Percentiles rank a stretch among this genome's conserved stretches.
Evolutionary conservation across 2,329 filamentous ascomycete species (phyloP).

Genomic region (Beauveria sp.): DNA sequence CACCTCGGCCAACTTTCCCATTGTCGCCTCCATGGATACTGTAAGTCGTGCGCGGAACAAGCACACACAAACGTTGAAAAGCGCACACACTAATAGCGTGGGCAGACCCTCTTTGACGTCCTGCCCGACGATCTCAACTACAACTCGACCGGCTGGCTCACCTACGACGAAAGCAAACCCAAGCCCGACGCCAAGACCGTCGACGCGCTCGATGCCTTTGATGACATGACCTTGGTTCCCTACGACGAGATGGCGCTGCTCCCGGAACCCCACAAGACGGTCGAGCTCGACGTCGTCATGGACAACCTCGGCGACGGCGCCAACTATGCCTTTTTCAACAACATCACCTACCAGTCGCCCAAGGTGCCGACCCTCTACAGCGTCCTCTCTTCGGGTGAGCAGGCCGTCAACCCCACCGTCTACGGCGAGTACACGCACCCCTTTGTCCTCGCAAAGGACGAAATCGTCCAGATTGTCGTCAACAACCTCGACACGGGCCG

Average conservation of each 20-base stretch:
- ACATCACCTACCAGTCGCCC: constrained; percentile 64
- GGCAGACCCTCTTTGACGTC: constrained; percentile 57
- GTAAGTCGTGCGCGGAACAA: constrained; percentile 25
- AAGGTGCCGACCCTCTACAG: constrained; percentile 78
- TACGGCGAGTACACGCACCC: constrained; percentile 61
- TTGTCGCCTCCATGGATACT: constrained; percentile 63
- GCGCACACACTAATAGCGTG: constrained; percentile 24
- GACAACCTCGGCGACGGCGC: constrained; percentile 54
- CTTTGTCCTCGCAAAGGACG: constrained; percentile 58
- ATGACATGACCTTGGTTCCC: constrained; percentile 67
- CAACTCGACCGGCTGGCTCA: constrained; percentile 59
- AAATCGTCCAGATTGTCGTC: constrained; percentile 66
- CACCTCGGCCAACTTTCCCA: constrained; percentile 55
- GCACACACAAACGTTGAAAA: background rate
- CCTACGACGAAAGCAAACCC: constrained; percentile 41
- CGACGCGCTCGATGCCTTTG: constrained; percentile 56
- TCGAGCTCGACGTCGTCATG: constrained; percentile 59
- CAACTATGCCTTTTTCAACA: constrained; percentile 62
- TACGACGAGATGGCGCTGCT: constrained; percentile 56
- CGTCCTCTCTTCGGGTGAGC: constrained; percentile 55
- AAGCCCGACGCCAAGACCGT: constrained; percentile 42
- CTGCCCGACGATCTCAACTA: constrained; percentile 62
- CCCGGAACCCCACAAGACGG: constrained; percentile 51
- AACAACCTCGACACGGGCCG: constrained; percentile 66
- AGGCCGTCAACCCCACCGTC: constrained; percentile 48